Base-by-base conservation (phyloP, 495 filamentous ascomycete genomes). In the Penicillium malachiteum region DNA sequence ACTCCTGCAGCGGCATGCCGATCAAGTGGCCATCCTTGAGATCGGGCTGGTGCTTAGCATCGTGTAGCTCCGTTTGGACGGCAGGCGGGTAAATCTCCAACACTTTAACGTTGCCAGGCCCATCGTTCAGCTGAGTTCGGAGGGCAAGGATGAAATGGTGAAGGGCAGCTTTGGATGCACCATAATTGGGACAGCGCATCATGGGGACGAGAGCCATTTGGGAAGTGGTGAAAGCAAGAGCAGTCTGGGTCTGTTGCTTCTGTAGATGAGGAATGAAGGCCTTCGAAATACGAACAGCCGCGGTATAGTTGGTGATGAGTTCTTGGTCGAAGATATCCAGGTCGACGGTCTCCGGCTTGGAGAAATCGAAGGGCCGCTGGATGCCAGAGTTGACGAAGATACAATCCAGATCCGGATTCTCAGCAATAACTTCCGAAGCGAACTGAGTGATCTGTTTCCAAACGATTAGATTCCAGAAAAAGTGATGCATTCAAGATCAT, bases 71-170 rank as follows among this genome's bases (percentile, higher is more conserved):
- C 0, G 73, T 91, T 76, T 87, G 84, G 31, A 90, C 85, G 2
- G 84, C 81, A 4, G 87, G 86, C 10, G 87, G 87, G 50, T 85
- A 75, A 14, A 89, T 73, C 72, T 91, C 87, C 18, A 89, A 57
- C 11, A 90, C 78, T 50, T 77, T 77, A 39, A 89, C 71, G 48
- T 78, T 62, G 0, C 70, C 69, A n/a, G 60, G 62, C 5, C 65
- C 66, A 31, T 59, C 60, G 44, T 72, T 65, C 1, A 91, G 63
- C 71, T 91, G 87, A 43, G 82, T 78, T 5, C 87, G 82, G 14
- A 91, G 73, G 4, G 74, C 74, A 37, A 88, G 79, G 33, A 78
- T 67, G 63, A 79, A 83, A 41, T 73, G 61, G 52, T 78, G 73
- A 44, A 84, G 63, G 0, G 77, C 80, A 1, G 80, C 77, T 58